phyloP scores from a whole-genome alignment of 2,329 filamentous ascomycete species.

The Neurospora crassa region DNA sequence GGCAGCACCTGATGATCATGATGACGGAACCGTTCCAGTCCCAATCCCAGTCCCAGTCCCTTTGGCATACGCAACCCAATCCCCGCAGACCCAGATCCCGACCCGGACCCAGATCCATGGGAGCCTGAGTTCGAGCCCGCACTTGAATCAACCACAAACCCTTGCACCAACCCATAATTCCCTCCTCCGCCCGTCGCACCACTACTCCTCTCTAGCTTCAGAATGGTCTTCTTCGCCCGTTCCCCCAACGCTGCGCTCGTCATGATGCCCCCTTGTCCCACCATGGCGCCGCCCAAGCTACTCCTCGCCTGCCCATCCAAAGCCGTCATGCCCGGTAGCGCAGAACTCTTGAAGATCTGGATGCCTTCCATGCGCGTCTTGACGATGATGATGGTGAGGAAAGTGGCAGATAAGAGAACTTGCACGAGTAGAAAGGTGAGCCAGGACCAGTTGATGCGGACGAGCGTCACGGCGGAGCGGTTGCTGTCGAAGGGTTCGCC shows the following conservation, averaged over 20 bases:
- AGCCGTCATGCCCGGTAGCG: neutral
- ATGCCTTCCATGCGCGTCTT: neutral
- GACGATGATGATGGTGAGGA: neutral
- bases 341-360: neutral
- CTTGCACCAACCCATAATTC: neutral
- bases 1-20: neutral
- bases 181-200: neutral
- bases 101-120: neutral
- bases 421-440: neutral
- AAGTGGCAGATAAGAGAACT: neutral
- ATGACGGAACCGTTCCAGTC: neutral
- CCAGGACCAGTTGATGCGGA: constrained; percentile 1
- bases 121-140: neutral
- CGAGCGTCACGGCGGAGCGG: neutral
- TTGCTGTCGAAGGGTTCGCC: neutral
- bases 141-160: neutral
- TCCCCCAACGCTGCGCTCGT: neutral
- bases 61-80: neutral
- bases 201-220: neutral
- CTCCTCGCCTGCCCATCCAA: neutral
- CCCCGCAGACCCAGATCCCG: neutral
- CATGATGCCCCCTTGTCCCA: neutral
- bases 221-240: neutral
- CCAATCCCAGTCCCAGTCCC: neutral
- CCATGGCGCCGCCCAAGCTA: neutral